These are phyloP conservation scores for Talaromyces sp. DNA, from an alignment of 2,329 filamentous ascomycete genomes.

Conservation along the genomic window DNA sequence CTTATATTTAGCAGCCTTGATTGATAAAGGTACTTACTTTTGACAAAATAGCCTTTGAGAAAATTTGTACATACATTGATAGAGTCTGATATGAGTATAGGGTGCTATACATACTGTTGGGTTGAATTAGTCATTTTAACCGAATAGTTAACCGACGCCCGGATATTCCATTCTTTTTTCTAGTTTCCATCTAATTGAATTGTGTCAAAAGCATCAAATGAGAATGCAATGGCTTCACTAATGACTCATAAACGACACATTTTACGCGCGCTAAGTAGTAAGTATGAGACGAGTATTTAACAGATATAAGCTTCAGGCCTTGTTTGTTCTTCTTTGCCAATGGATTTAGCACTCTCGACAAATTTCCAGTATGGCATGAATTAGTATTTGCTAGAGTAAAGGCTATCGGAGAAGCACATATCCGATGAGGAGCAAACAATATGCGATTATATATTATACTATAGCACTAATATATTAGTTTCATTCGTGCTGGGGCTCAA, in stretches of 20 bases:
- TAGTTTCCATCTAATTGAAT: neutral
- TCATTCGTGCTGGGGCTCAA: neutral
- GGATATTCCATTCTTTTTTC: neutral
- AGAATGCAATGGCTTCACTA: neutral
- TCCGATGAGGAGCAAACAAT: neutral
- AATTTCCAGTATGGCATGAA: neutral
- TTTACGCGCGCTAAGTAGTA: neutral
- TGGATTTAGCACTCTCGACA: neutral
- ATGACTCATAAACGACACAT: neutral
- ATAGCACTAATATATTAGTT: neutral
- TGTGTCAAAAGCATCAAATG: neutral
- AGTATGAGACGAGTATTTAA: conserved; percentile 17
- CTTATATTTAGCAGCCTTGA: no score
- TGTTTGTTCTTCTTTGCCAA: neutral
- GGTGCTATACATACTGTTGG: neutral
- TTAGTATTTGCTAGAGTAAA: neutral
- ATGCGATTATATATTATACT: neutral
- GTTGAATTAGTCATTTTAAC: neutral
- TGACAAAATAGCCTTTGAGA: no score
- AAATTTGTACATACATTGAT: neutral
- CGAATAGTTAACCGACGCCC: neutral
- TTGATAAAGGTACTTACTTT: no score
- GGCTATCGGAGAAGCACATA: neutral
- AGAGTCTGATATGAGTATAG: neutral
- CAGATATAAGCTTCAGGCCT: neutral